phyloP scores from a whole-genome alignment of 2,329 filamentous ascomycete genomes.

The Cadophora luteo-olivacea region DNA sequence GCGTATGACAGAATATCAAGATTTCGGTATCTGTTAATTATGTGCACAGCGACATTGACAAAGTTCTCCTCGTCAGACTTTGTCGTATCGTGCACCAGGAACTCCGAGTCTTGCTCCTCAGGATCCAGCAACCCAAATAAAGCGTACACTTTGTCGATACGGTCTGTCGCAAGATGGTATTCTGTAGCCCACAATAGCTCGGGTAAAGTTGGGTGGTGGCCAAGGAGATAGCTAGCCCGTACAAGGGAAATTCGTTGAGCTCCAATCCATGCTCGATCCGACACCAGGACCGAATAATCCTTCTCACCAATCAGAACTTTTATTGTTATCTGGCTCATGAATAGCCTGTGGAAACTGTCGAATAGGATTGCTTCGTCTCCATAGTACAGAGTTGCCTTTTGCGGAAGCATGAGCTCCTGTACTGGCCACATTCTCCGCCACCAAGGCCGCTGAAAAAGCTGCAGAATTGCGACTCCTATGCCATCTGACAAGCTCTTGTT shows the following conservation, averaged over 20 bases:
- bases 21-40: background rate
- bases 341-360: background rate
- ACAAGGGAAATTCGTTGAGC: background rate
- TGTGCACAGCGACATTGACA: background rate
- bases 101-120: background rate
- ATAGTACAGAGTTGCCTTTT: background rate
- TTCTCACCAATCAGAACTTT: background rate
- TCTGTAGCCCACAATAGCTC: background rate
- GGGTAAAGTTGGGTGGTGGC: background rate
- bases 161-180: background rate
- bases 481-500: background rate
- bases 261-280: background rate
- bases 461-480: background rate
- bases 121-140: background rate
- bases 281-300: background rate
- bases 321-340: background rate
- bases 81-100: background rate
- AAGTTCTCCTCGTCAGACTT: conserved; percentile 3
- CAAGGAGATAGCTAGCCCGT: background rate
- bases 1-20: background rate
- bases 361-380: background rate
- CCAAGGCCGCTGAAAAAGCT: background rate
- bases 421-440: background rate
- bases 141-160: background rate
- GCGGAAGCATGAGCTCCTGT: background rate